These are phyloP conservation scores for Dioscorea alata DNA, from an alignment of 106 monocot species.

Conservation along the genomic window DNA sequence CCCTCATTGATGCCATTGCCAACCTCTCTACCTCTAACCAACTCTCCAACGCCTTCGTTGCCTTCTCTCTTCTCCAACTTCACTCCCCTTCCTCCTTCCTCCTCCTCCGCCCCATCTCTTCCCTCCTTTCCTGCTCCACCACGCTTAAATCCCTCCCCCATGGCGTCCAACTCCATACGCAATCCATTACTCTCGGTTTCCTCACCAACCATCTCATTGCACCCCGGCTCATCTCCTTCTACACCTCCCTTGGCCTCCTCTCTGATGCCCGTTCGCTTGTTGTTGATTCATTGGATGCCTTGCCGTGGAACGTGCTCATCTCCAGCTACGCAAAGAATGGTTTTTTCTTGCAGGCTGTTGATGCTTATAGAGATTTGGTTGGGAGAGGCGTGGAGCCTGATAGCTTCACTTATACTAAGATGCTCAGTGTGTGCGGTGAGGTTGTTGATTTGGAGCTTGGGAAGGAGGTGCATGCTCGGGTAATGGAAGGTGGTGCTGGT, in stretches of 20 bases:
- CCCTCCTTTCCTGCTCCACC: constrained; percentile 1
- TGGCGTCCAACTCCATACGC: background rate
- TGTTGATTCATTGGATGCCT: background rate
- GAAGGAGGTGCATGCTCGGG: constrained; percentile 13
- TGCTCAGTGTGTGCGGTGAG: constrained; percentile 58
- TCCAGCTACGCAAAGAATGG: constrained; percentile 22
- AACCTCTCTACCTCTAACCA: background rate
- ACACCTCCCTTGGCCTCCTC: background rate
- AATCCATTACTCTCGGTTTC: background rate
- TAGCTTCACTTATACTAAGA: constrained; percentile 42
- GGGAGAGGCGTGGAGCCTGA: constrained; percentile 23
- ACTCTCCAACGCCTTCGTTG: background rate
- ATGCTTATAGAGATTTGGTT: constrained; percentile 32
- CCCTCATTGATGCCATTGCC: background rate
- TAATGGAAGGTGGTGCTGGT: background rate
- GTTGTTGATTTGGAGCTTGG: constrained; percentile 32
- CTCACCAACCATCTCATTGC: background rate
- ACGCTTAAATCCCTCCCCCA: background rate
- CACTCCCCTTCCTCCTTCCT: background rate
- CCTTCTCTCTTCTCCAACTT: background rate
- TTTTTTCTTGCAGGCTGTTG: constrained; percentile 15
- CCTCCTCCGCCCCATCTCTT: background rate
- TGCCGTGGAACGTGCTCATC: constrained; percentile 56
- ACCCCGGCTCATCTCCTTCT: background rate
- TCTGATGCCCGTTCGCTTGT: background rate